phyloP scores from a whole-genome alignment of 2,329 filamentous ascomycete genomes.

The Sordariomycetes sp. region DNA sequence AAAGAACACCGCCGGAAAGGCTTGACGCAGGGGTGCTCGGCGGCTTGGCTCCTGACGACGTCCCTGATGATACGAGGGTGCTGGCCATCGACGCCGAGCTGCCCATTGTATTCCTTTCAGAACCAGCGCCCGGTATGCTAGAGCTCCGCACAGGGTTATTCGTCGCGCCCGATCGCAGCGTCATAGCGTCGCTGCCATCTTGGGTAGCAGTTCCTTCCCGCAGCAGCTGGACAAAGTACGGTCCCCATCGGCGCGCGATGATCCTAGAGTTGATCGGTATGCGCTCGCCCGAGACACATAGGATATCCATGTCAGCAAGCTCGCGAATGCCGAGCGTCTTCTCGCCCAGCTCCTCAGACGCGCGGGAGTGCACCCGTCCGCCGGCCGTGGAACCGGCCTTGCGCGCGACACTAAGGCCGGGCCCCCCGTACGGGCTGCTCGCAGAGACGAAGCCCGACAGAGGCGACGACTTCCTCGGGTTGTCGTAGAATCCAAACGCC shows the following conservation, averaged over 20 bases:
- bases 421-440: constrained; percentile 57
- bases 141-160: constrained; percentile 60
- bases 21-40: constrained; percentile 34
- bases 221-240: constrained; percentile 87
- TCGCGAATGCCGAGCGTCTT: constrained; percentile 72
- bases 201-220: constrained; percentile 67
- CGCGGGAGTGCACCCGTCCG: constrained; percentile 63
- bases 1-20: constrained; percentile 23
- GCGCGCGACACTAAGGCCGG: constrained; percentile 42
- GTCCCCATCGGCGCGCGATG: constrained; percentile 81
- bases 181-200: constrained; percentile 64
- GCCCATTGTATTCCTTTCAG: constrained; percentile 39
- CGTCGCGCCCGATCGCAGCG: constrained; percentile 52
- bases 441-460: constrained; percentile 78
- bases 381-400: constrained; percentile 59
- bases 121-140: constrained; percentile 73
- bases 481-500: constrained; percentile 94
- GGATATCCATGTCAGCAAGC: constrained; percentile 90
- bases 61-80: constrained; percentile 25
- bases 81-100: constrained; percentile 35
- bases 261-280: constrained; percentile 91
- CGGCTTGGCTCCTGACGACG: constrained; percentile 25
- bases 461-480: constrained; percentile 68
- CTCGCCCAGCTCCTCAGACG: constrained; percentile 77
- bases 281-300: constrained; percentile 82